Base-by-base conservation (phyloP, 2,329 filamentous ascomycete species). In the Berkeleyomyces basicola region DNA sequence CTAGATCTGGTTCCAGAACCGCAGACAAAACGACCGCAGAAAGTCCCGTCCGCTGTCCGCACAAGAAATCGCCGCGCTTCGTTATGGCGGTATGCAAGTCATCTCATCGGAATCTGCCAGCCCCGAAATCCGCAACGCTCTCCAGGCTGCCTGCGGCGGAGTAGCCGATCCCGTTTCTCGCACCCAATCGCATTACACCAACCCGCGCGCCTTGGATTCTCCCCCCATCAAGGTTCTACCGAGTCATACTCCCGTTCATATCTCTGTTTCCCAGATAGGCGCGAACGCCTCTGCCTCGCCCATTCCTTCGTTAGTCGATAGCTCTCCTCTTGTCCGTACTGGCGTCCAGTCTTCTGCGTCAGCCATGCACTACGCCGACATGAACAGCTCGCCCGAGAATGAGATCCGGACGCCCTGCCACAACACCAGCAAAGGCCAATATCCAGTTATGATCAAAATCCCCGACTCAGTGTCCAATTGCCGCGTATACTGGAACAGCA, bases 1-100 rank as follows among this genome's bases (percentile, higher is more conserved):
- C n/a, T 64, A 96, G 92, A 96, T 96, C 69, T 97, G 92, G 92
- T 96, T 96, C 75, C 92, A 96, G 71, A 96, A 96, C 70, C 84
- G 90, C 70, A 82, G 92, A 67, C 92, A 97, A 73, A 96, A 95
- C 73, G 89, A 95, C 72, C 83, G 92, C 68, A 83, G 92, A 67
- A 95, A 92, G 76, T 90, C 89, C 62, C 86, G 88, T 68, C 90
- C 91, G 57, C 79, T 95, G 44, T 82, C 88, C 37, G 82, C 86
- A 7, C 84, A 90, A 72, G 89, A 93, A 71, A 80, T 92, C 62
- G 83, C 80, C 66, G 80, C 81, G 64, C 74, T 84, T 68, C 74
- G 79, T 69, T 78, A 80, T 70, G 76, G 81, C 57, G 77, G 76
- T 67, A 75, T 82, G 71, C 76, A 79, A 67, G 74, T 78, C 42